Conservation (phyloP, 352 stramenopile genomes). For the Phytophthora aleatoria region DNA sequence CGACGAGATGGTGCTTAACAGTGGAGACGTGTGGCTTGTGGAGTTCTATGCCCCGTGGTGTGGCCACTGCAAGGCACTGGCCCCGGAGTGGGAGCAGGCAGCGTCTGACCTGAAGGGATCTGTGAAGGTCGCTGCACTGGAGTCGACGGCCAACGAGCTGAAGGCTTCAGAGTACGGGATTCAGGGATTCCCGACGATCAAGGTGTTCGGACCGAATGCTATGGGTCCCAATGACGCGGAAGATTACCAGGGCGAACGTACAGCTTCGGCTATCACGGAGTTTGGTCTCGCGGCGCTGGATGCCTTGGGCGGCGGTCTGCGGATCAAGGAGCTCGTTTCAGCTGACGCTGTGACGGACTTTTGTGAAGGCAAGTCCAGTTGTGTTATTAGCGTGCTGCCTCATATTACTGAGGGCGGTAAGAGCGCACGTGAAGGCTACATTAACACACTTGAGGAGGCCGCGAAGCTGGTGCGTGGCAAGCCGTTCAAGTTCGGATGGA, state of each 20-base stretch:
- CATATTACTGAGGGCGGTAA: conserved; percentile 91
- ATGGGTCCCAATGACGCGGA: conserved; percentile 57
- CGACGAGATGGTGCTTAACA: conserved; percentile 90
- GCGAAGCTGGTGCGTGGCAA: conserved; percentile 90
- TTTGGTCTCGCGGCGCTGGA: conserved; percentile 82
- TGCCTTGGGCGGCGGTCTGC: conserved; percentile 67
- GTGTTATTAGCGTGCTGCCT: conserved; percentile 88
- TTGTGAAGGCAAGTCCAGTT: conserved; percentile 90
- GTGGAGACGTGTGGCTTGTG: conserved; percentile 90
- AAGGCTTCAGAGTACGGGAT: conserved; percentile 90
- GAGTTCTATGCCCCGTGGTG: conserved; percentile 95
- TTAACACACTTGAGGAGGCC: conserved; percentile 79
- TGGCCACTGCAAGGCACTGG: conserved; percentile 92
- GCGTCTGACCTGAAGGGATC: conserved; percentile 86
- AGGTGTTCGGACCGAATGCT: conserved; percentile 90
- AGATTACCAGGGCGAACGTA: conserved; percentile 90
- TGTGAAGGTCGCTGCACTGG: conserved; percentile 92
- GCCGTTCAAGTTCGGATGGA: conserved; percentile 92
- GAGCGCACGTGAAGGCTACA: conserved; percentile 78
- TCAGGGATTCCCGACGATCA: conserved; percentile 94
- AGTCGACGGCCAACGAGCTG: conserved; percentile 92
- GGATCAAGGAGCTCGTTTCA: conserved; percentile 84
- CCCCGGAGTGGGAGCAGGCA: conserved; percentile 91
- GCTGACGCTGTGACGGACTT: conserved; percentile 70
- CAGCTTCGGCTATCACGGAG: conserved; percentile 79